Conservation (phyloP, 768 basidiomycete species). For the Plicaturopsis crispa region DNA sequence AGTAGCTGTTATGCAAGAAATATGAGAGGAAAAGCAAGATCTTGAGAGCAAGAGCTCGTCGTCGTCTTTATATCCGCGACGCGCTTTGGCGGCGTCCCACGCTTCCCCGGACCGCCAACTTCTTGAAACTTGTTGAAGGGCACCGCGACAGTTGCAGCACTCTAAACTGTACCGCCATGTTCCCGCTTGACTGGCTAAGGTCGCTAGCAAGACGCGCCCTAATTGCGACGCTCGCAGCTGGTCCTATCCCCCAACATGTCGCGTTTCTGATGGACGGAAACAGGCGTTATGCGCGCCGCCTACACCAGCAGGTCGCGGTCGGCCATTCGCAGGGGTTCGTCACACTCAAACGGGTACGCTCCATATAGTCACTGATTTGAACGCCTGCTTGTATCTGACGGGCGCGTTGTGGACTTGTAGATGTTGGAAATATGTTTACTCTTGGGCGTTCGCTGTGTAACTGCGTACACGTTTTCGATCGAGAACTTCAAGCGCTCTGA, state of each 20-base stretch:
- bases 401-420: slow-evolving; percentile 28
- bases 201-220: slow-evolving; percentile 37
- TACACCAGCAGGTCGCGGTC: slow-evolving; percentile 55
- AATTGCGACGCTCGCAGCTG: slow-evolving; percentile 63
- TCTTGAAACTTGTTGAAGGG: neutral
- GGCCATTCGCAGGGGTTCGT: slow-evolving; percentile 85
- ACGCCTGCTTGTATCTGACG: neutral
- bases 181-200: too few species aligned
- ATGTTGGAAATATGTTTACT: slow-evolving; percentile 79
- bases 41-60: too few species aligned
- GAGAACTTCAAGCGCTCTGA: slow-evolving; percentile 90
- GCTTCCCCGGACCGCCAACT: slow-evolving; percentile 1
- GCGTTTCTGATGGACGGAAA: slow-evolving; percentile 99
- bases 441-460: slow-evolving; percentile 76
- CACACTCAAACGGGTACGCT: slow-evolving; percentile 67
- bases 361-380: neutral
- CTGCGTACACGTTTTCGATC: slow-evolving; percentile 96
- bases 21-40: too few species aligned
- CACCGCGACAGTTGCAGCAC: slow-evolving; percentile 12
- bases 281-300: slow-evolving; percentile 74
- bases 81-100: too few species aligned
- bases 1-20: too few species aligned
- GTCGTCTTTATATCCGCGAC: too few species aligned
- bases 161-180: slow-evolving; percentile 13
- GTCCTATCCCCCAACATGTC: slow-evolving; percentile 84